Conservation (phyloP, 768 basidiomycete genomes). For the Boletus subparvulus region DNA sequence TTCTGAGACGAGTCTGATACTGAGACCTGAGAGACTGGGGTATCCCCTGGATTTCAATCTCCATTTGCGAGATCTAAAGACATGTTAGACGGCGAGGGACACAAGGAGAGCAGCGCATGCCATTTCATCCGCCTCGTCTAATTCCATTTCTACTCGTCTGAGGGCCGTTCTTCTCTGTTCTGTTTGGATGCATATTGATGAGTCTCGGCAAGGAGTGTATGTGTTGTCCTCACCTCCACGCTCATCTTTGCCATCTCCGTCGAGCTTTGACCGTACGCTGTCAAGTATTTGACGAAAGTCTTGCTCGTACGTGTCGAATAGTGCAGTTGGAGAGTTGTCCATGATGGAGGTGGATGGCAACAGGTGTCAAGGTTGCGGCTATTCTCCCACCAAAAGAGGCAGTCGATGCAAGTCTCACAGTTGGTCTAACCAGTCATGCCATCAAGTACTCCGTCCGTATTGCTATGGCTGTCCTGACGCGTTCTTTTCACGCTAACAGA, state of each 20-base stretch:
- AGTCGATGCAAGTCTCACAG: constrained; percentile 10
- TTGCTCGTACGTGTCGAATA: constrained; percentile 91
- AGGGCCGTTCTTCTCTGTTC: constrained; percentile 81
- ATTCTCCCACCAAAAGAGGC: constrained; percentile 24
- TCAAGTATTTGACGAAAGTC: constrained; percentile 85
- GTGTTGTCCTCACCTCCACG: constrained; percentile 56
- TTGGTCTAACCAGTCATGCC: constrained; percentile 37
- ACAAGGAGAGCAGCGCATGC: constrained; percentile 40
- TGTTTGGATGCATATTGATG: constrained; percentile 29
- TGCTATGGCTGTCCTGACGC: constrained; percentile 1
- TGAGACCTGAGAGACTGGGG: constrained; percentile 78
- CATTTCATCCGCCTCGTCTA: constrained; percentile 99
- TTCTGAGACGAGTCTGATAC: constrained; percentile 72
- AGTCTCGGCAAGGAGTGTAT: background rate
- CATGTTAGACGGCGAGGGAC: constrained; percentile 1
- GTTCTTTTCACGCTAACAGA: constrained; percentile 9
- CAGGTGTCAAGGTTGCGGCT: constrained; percentile 16
- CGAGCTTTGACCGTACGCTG: constrained; percentile 75
- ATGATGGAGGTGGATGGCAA: constrained; percentile 38
- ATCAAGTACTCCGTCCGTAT: constrained; percentile 26
- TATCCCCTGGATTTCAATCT: constrained; percentile 95
- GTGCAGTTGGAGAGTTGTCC: constrained; percentile 80
- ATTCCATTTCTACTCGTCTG: constrained; percentile 86
- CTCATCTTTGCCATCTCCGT: constrained; percentile 62
- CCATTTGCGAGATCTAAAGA: constrained; percentile 93